Conservation (phyloP, 2,329 filamentous ascomycete species). For the Claviceps sorghi region DNA sequence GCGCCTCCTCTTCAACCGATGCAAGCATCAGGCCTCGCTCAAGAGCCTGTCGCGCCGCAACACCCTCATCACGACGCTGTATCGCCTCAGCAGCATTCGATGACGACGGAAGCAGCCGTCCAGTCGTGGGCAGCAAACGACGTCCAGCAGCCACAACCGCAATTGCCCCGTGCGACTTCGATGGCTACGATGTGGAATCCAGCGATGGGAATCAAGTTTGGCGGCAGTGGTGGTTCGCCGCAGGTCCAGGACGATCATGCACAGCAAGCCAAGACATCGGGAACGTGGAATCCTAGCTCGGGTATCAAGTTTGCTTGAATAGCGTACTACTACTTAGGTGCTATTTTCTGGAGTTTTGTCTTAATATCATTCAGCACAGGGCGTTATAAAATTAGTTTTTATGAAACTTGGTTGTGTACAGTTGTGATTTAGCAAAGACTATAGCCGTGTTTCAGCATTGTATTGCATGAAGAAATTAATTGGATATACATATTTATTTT, state of each 20-base stretch:
- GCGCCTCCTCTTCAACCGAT: slow-evolving; percentile 5
- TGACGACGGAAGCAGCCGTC: slow-evolving; percentile 29
- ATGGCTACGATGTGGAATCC: slow-evolving; percentile 49
- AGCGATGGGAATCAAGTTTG: slow-evolving; percentile 68
- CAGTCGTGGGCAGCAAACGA: slow-evolving; percentile 44
- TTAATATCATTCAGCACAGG: background rate
- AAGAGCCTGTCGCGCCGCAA: slow-evolving; percentile 3
- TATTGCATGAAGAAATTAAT: too few species aligned
- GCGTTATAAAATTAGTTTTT: background rate
- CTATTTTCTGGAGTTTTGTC: background rate
- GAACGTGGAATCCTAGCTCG: slow-evolving; percentile 44
- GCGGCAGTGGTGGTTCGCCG: slow-evolving; percentile 20
- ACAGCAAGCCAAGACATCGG: slow-evolving; percentile 15
- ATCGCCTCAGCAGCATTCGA: slow-evolving; percentile 7
- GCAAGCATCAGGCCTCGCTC: slow-evolving; percentile 8
- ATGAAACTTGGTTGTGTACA: background rate
- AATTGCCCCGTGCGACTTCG: slow-evolving; percentile 24
- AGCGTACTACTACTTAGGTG: background rate
- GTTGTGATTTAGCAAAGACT: too few species aligned
- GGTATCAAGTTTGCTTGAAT: slow-evolving; percentile 40
- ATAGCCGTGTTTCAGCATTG: too few species aligned
- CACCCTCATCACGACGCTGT: background rate
- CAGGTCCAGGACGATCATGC: slow-evolving; percentile 11
- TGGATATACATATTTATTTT: too few species aligned
- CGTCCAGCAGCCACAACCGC: slow-evolving; percentile 40